Base-by-base conservation (phyloP, 192 early-diverging fungal species). In the Backusella psychrophila region DNA sequence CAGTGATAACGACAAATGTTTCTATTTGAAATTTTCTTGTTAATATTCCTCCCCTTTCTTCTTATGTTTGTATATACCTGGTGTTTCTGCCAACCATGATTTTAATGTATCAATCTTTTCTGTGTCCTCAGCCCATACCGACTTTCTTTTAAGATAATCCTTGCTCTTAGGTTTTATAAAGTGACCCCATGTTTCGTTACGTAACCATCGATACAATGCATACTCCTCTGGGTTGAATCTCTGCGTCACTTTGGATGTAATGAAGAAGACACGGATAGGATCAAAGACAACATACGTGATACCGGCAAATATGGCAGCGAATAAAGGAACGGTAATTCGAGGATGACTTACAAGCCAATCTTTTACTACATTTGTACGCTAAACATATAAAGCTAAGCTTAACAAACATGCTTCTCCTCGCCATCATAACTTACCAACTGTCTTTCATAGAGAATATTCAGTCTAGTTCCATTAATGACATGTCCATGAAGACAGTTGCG, bases 401-500 rank as follows among this genome's bases (percentile, higher is more conserved):
- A 9, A 29, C 26, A n/a, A 63, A 4, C 11, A 12, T 63, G 3
- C 1, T 11, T 23, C n/a, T 56, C 8, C 11, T 52, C 49, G 17
- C 7, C 8, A 4, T 63, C 9, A 63, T 29, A 29, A 6, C 21
- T 77, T 78, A 85, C 84, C 56, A 90, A 41, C 41, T 85, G 85
- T 29, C 80, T 80, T 44, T 93, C 91, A 79, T 91, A 95, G 15
- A 85, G 80, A 34, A 93, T 84, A 36, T 78, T 79, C 29, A 94
- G 76, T 36, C 84, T 78, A 0, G 96, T 94, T 5, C 83, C 87
- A 31, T 90, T 87, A 59, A 98, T 81, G 4, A 86, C 75, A 70
- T 91, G 76, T 26, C 95, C 95, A 76, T 99, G 93, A 38, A 96
- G 83, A 84, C 98, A 99, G 76, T 95, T 96, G 29, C 93, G 88